phyloP scores from a whole-genome alignment of 768 basidiomycete genomes.

The Boletus rubropictus region DNA sequence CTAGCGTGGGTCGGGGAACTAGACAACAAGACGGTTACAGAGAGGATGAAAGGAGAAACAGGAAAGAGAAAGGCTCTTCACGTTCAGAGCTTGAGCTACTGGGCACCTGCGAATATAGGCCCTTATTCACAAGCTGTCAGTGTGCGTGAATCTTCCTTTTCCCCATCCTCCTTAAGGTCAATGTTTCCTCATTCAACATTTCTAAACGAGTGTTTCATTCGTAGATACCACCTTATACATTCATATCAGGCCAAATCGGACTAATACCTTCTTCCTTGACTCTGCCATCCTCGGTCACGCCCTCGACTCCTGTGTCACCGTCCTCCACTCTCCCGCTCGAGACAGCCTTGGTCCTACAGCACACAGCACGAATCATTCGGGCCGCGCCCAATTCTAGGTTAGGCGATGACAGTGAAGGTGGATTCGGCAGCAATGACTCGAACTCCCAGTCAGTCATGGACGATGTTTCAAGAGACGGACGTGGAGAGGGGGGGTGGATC shows the following conservation, averaged over 20 bases:
- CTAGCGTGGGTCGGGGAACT: slow-evolving; percentile 49
- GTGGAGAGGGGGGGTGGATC: slow-evolving; percentile 38
- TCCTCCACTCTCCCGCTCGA: slow-evolving; percentile 52
- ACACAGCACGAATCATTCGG: slow-evolving; percentile 59
- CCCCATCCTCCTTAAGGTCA: background rate
- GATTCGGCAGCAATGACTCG: slow-evolving; percentile 21
- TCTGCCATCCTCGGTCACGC: slow-evolving; percentile 45
- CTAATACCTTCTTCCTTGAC: slow-evolving; percentile 69
- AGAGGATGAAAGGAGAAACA: slow-evolving; percentile 24
- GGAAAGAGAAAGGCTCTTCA: slow-evolving; percentile 66
- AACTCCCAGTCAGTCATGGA: slow-evolving; percentile 21
- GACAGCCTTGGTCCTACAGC: slow-evolving; percentile 72
- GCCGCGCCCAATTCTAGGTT: slow-evolving; percentile 48
- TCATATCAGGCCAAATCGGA: slow-evolving; percentile 93
- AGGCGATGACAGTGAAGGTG: slow-evolving; percentile 25
- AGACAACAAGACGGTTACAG: slow-evolving; percentile 10
- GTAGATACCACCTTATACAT: slow-evolving; percentile 71
- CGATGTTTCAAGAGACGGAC: slow-evolving; percentile 29
- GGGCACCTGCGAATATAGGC: slow-evolving; percentile 99
- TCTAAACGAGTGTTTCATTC: background rate
- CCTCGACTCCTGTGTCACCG: slow-evolving; percentile 18
- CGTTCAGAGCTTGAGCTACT: slow-evolving; percentile 94
- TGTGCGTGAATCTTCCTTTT: slow-evolving; percentile 39
- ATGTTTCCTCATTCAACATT: background rate
- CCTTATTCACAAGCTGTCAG: slow-evolving; percentile 93